Percentiles rank a stretch among this genome's conserved stretches.
Evolutionary conservation across 768 basidiomycete species (phyloP).

Genomic region (Strobilomyces confusus): DNA sequence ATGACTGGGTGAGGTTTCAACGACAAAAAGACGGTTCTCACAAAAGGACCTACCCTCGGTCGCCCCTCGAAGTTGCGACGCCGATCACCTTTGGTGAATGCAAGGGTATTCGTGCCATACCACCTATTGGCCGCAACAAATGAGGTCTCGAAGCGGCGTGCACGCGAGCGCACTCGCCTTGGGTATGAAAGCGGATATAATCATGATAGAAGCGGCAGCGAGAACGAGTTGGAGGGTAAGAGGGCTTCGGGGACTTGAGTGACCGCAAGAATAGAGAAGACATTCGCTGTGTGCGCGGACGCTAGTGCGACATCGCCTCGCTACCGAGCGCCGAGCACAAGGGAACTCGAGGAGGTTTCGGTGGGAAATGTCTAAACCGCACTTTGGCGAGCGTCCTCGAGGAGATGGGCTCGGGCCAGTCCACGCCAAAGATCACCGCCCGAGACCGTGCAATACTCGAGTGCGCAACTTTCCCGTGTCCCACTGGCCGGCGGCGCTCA

Average conservation of each 20-base stretch:
- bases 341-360: neutral
- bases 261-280: conserved; percentile 22
- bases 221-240: conserved; percentile 9
- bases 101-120: conserved; percentile 64
- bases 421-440: conserved; percentile 81
- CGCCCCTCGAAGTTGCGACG: conserved; percentile 69
- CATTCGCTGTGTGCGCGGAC: conserved; percentile 28
- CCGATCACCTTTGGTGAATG: conserved; percentile 77
- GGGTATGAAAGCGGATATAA: conserved; percentile 52
- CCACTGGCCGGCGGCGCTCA: conserved; percentile 18
- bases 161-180: conserved; percentile 35
- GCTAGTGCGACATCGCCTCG: conserved; percentile 29
- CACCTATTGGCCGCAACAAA: conserved; percentile 39
- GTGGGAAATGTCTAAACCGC: conserved; percentile 17
- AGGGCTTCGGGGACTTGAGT: conserved; percentile 15
- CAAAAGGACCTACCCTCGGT: conserved; percentile 50
- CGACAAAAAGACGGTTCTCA: neutral
- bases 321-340: conserved; percentile 12
- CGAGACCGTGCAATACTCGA: conserved; percentile 96
- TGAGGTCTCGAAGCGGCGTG: conserved; percentile 6
- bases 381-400: neutral
- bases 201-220: conserved; percentile 54
- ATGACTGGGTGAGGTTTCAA: conserved; percentile 47
- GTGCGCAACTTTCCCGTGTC: conserved; percentile 47
- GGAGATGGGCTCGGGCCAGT: conserved; percentile 67